A percentile compares a stretch with the other conserved stretches of the same genome.
phyloP scores from a whole-genome alignment of 2,329 filamentous ascomycete genomes.

The Neonectria sp. region DNA sequence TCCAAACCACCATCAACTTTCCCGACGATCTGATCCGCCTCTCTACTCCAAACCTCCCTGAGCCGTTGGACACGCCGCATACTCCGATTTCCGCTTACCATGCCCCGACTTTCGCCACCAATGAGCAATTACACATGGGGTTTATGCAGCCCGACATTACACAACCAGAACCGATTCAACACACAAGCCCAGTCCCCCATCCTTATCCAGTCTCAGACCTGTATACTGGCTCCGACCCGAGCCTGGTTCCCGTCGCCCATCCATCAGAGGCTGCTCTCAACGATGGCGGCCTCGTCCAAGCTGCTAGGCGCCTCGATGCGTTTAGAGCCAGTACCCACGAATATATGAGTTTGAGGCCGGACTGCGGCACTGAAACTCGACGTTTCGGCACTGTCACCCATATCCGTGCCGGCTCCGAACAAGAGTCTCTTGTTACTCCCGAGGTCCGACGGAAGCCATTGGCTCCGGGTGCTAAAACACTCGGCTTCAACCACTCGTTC shows the following conservation, averaged over 20 bases:
- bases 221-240: constrained; percentile 3
- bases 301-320: constrained; percentile 43
- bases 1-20: constrained; percentile 19
- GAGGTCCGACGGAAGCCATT: constrained; percentile 44
- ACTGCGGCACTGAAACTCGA: constrained; percentile 34
- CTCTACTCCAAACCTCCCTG: constrained; percentile 44
- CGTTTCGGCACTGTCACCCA: constrained; percentile 41
- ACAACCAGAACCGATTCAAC: constrained; percentile 8
- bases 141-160: not conserved
- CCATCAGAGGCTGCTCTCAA: constrained; percentile 33
- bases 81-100: constrained; percentile 35
- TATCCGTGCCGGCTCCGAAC: constrained; percentile 40
- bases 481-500: constrained; percentile 44
- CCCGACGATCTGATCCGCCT: constrained; percentile 45
- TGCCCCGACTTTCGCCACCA: constrained; percentile 25
- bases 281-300: constrained; percentile 44
- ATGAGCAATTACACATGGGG: constrained; percentile 3
- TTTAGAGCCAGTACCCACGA: constrained; percentile 41
- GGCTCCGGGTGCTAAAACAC: constrained; percentile 40
- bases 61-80: constrained; percentile 44
- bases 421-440: constrained; percentile 28
- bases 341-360: constrained; percentile 41
- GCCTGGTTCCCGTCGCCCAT: constrained; percentile 3
- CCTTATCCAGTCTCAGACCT: constrained; percentile 9
- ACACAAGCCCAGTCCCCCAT: not conserved